These are phyloP conservation scores for Blumeriella jaapii DNA, from an alignment of 2,329 filamentous ascomycete species.

Conservation along the genomic window DNA sequence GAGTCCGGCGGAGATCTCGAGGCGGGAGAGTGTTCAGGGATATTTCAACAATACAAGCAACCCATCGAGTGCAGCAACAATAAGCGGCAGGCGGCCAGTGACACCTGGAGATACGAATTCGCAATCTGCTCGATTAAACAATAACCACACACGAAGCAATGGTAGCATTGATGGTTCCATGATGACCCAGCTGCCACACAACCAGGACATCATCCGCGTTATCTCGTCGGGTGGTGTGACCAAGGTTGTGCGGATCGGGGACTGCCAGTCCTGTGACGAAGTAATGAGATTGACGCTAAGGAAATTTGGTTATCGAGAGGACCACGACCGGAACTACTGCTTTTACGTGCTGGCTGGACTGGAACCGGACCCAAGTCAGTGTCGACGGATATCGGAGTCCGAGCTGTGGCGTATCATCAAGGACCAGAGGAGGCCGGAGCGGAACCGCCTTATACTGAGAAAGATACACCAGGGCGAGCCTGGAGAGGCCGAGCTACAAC, in stretches of 20 bases:
- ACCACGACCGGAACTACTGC: constrained; percentile 89
- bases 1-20: constrained; percentile 42
- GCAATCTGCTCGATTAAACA: constrained; percentile 50
- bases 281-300: constrained; percentile 81
- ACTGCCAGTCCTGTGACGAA: constrained; percentile 84
- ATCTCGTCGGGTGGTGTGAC: constrained; percentile 87
- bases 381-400: constrained; percentile 70
- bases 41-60: constrained; percentile 43
- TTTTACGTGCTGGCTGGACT: constrained; percentile 87
- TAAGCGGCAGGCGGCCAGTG: constrained; percentile 41
- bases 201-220: constrained; percentile 82
- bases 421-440: constrained; percentile 71
- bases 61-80: constrained; percentile 38
- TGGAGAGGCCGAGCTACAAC: constrained; percentile 72
- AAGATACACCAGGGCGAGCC: constrained; percentile 91
- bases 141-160: constrained; percentile 63
- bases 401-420: constrained; percentile 89
- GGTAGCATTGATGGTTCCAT: constrained; percentile 78
- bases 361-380: constrained; percentile 71
- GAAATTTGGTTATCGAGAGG: constrained; percentile 80
- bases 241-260: constrained; percentile 86
- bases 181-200: constrained; percentile 73
- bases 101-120: constrained; percentile 48
- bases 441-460: constrained; percentile 79
- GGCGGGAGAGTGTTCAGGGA: constrained; percentile 37